phyloP scores from a whole-genome alignment of 345 rosid genomes.

The Orychophragmus violaceus region DNA sequence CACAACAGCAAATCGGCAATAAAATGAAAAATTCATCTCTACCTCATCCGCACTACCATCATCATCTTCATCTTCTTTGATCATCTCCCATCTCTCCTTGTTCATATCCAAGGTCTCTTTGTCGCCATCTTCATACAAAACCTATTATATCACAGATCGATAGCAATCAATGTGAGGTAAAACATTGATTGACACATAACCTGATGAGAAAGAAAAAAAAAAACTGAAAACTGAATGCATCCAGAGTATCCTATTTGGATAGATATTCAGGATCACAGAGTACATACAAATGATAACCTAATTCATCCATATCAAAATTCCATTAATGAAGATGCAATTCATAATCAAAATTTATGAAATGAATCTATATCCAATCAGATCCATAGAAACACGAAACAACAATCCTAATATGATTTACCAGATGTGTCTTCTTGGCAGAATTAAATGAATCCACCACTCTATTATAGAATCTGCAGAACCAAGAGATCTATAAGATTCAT shows the following conservation, averaged over 20 bases:
- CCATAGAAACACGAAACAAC: not conserved
- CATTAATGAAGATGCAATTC: not conserved
- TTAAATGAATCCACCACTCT: conserved; percentile 16
- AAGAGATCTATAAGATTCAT: conserved; percentile 12
- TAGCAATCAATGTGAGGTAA: not conserved
- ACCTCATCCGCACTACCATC: conserved; percentile 11
- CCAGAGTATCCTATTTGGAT: not conserved
- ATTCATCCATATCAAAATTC: too few species aligned
- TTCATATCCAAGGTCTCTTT: not conserved
- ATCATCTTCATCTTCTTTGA: not conserved
- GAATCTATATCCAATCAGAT: not conserved
- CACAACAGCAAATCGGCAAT: not conserved
- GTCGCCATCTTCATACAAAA: conserved; percentile 20
- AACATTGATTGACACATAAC: too few species aligned
- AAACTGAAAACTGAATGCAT: not conserved
- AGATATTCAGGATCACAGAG: not conserved
- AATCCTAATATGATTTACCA: conserved; percentile 7
- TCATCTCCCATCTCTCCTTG: conserved; percentile 10
- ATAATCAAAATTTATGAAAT: not conserved
- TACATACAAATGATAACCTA: not conserved
- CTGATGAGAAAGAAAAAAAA: too few species aligned
- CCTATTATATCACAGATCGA: not conserved
- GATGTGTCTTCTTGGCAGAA: not conserved
- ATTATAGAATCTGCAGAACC: conserved; percentile 14
- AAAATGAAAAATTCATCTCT: not conserved